Conservation (phyloP, 352 stramenopile species). For the Phytophthora citrophthora region DNA sequence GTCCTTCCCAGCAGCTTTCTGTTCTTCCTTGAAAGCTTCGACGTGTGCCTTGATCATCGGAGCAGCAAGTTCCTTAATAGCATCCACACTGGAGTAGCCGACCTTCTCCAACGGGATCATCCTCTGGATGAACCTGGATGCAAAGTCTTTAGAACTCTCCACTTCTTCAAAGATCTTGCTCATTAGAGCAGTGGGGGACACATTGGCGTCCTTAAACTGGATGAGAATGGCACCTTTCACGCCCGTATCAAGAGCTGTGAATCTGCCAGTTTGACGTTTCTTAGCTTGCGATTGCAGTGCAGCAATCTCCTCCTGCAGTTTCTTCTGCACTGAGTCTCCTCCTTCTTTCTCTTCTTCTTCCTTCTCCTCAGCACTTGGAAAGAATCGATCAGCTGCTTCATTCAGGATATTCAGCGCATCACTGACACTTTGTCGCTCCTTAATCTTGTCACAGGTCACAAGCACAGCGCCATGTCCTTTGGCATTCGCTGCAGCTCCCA, state of each 20-base stretch:
- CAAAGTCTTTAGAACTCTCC: constrained; percentile 67
- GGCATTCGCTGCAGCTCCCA: constrained; percentile 53
- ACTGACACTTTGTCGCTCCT: constrained; percentile 73
- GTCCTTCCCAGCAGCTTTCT: constrained; percentile 27
- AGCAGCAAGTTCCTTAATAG: constrained; percentile 58
- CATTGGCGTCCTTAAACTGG: constrained; percentile 56
- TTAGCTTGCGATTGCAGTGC: constrained; percentile 64
- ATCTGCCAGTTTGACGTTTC: constrained; percentile 67
- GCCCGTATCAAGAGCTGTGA: constrained; percentile 73
- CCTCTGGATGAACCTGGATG: constrained; percentile 76
- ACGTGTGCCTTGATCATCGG: constrained; percentile 65
- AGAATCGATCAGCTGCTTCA: constrained; percentile 71
- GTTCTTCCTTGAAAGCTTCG: constrained; percentile 35
- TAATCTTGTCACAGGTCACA: constrained; percentile 80
- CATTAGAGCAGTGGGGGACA: constrained; percentile 58
- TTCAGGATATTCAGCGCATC: constrained; percentile 82
- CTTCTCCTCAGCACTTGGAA: constrained; percentile 37
- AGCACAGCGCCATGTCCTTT: constrained; percentile 69
- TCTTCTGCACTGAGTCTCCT: constrained; percentile 61
- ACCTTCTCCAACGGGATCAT: constrained; percentile 80
- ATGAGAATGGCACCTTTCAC: constrained; percentile 79
- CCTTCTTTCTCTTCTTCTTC: constrained; percentile 30
- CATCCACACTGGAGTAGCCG: constrained; percentile 65
- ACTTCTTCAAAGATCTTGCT: constrained; percentile 71
- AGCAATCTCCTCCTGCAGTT: constrained; percentile 73